These are phyloP conservation scores for Saccharum hybrid DNA, from an alignment of 202 grass and related monocot species.

Conservation along the genomic window DNA sequence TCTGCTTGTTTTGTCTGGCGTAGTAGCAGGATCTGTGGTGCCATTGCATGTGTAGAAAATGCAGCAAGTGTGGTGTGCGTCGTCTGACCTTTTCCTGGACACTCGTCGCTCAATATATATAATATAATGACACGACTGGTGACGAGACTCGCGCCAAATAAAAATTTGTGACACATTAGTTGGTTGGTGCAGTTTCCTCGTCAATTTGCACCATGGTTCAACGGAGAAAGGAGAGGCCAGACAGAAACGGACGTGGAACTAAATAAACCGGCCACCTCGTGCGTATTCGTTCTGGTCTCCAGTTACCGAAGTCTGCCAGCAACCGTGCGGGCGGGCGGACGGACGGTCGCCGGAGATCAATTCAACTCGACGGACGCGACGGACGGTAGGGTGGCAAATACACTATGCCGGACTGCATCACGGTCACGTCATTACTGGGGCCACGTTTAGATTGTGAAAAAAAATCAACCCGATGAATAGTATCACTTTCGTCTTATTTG, in stretches of 20 bases:
- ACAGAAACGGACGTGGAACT: not conserved
- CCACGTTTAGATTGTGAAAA: too few species aligned
- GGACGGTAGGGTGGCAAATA: not conserved
- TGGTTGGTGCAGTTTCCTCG: not conserved
- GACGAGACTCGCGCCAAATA: not conserved
- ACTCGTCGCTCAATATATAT: not conserved
- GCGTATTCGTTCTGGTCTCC: not conserved
- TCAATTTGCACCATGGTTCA: constrained; percentile 32
- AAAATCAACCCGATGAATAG: too few species aligned
- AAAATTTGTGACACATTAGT: not conserved
- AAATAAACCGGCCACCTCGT: not conserved
- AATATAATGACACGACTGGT: not conserved
- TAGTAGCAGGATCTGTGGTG: not conserved
- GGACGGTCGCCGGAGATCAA: constrained; percentile 37
- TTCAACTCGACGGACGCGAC: constrained; percentile 18
- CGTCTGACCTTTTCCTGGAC: constrained; percentile 2
- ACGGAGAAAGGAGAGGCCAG: not conserved
- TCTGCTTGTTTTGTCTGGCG: constrained; percentile 12
- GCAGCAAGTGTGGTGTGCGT: not conserved
- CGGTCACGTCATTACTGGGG: constrained; percentile 37
- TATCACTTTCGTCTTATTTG: too few species aligned
- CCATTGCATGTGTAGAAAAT: constrained; percentile 30
- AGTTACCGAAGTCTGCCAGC: constrained; percentile 17
- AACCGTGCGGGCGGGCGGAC: constrained; percentile 4
- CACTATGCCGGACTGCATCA: constrained; percentile 16